Evolutionary conservation across 139 green algal species (phyloP).

Genomic region (Asterochloris sp.): DNA sequence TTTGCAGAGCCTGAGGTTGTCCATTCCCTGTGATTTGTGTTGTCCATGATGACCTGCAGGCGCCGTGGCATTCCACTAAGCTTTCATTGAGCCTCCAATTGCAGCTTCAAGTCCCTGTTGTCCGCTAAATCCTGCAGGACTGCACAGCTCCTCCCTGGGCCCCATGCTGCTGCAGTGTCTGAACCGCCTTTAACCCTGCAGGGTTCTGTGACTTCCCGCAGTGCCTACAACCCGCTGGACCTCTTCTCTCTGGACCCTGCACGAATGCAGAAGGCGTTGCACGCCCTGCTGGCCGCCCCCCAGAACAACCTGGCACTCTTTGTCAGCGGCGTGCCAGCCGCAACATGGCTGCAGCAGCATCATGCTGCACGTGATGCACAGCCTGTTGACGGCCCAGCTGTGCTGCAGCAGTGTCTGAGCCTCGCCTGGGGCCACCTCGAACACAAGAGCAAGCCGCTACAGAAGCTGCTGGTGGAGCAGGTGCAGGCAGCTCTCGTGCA

Average conservation of each 20-base stretch:
- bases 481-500: neutral
- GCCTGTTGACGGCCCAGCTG: neutral
- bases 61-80: neutral
- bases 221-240: conserved; percentile 70
- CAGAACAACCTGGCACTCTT: conserved; percentile 85
- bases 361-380: neutral
- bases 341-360: neutral
- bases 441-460: neutral
- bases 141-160: neutral
- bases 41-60: neutral
- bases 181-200: neutral
- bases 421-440: no score
- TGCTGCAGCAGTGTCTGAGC: no score
- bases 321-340: conserved; percentile 32
- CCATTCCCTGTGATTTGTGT: neutral
- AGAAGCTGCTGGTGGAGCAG: neutral
- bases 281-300: conserved; percentile 36
- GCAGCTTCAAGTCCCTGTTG: neutral
- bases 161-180: neutral
- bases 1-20: neutral
- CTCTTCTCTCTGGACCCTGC: conserved; percentile 60
- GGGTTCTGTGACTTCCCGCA: conserved; percentile 34
- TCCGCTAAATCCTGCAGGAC: neutral
- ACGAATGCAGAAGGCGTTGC: conserved; percentile 36
- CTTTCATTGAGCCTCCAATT: neutral